A percentile compares a stretch with the other conserved stretches of the same genome.
These are phyloP conservation scores for Aegle marmelos DNA, from an alignment of 345 rosid genomes.

Conservation along the genomic window DNA sequence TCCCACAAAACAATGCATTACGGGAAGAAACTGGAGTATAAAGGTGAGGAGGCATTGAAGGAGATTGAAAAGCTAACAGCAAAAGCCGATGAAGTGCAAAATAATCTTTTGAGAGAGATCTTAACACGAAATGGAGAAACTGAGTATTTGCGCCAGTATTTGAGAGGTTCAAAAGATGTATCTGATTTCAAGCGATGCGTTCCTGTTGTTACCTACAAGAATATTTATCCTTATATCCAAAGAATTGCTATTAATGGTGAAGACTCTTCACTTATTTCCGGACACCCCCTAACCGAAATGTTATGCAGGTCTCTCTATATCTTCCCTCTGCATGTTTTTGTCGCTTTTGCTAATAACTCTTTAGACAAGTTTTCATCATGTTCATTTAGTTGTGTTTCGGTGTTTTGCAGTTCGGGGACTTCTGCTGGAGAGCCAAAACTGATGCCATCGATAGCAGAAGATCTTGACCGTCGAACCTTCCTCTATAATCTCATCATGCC, in stretches of 20 bases:
- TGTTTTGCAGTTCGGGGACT: slow-evolving; percentile 60
- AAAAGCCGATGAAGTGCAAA: slow-evolving; percentile 46
- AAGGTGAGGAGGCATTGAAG: slow-evolving; percentile 50
- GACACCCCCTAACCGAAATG: slow-evolving; percentile 55
- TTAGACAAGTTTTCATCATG: neutral
- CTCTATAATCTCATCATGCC: slow-evolving; percentile 71
- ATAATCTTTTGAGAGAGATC: slow-evolving; percentile 44
- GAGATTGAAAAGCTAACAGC: slow-evolving; percentile 55
- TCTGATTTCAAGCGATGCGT: slow-evolving; percentile 38
- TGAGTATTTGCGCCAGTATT: slow-evolving; percentile 50
- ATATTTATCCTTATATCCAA: slow-evolving; percentile 52
- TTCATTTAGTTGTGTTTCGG: neutral
- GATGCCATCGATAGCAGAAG: slow-evolving; percentile 63
- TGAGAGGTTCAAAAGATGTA: slow-evolving; percentile 38
- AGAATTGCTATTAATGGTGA: slow-evolving; percentile 58
- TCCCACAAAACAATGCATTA: slow-evolving; percentile 33
- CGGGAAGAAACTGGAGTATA: slow-evolving; percentile 54
- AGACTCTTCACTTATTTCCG: slow-evolving; percentile 50
- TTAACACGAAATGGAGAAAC: slow-evolving; percentile 39
- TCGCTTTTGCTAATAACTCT: neutral
- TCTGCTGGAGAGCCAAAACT: slow-evolving; percentile 67
- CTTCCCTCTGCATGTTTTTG: no score
- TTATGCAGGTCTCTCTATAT: slow-evolving; percentile 49
- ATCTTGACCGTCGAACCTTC: slow-evolving; percentile 63
- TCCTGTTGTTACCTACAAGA: slow-evolving; percentile 55